Evolutionary conservation across 2,329 filamentous ascomycete species (phyloP).

Genomic region (Paracorniculantispora psalliotae): DNA sequence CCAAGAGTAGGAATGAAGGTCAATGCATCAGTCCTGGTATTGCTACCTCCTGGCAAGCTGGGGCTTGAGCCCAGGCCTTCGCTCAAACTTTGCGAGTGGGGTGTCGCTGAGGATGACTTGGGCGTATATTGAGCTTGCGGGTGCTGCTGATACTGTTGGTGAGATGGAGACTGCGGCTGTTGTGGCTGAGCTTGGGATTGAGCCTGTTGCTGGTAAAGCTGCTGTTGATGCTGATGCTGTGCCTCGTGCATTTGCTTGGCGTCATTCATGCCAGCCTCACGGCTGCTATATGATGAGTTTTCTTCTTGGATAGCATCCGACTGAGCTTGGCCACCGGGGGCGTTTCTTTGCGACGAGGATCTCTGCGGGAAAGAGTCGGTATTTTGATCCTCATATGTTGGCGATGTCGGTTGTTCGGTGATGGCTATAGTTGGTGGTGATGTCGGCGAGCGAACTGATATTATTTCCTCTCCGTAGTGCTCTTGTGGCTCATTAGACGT

Average conservation of each 20-base stretch:
- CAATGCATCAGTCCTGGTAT: constrained; percentile 65
- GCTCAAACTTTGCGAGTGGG: constrained; percentile 21
- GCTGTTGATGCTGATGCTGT: constrained; percentile 20
- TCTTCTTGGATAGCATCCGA: constrained; percentile 31
- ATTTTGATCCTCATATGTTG: constrained; percentile 23
- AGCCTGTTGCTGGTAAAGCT: constrained; percentile 14
- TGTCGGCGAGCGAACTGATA: constrained; percentile 31
- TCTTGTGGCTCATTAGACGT: constrained; percentile 18
- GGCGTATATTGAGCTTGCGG: constrained; percentile 21
- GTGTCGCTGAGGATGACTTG: constrained; percentile 17
- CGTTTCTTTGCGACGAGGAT: constrained; percentile 47
- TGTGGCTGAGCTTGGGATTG: constrained; percentile 19
- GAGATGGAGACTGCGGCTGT: constrained; percentile 5
- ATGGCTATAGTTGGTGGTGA: constrained; percentile 39
- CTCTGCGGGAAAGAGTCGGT: constrained; percentile 42
- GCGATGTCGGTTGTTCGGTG: constrained; percentile 57
- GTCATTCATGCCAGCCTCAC: neutral
- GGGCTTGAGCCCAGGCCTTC: constrained; percentile 37
- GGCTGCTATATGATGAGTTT: constrained; percentile 8
- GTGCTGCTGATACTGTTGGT: constrained; percentile 11
- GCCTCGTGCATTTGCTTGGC: constrained; percentile 16
- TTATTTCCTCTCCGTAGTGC: constrained; percentile 28
- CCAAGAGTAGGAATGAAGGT: constrained; percentile 73
- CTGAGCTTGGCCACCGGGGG: constrained; percentile 37
- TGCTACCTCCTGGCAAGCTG: constrained; percentile 63